Percentiles rank a stretch among this genome's conserved stretches.
Conservation (phyloP, 306 rosid genomes). For the Hylodesmum podocarpum region DNA sequence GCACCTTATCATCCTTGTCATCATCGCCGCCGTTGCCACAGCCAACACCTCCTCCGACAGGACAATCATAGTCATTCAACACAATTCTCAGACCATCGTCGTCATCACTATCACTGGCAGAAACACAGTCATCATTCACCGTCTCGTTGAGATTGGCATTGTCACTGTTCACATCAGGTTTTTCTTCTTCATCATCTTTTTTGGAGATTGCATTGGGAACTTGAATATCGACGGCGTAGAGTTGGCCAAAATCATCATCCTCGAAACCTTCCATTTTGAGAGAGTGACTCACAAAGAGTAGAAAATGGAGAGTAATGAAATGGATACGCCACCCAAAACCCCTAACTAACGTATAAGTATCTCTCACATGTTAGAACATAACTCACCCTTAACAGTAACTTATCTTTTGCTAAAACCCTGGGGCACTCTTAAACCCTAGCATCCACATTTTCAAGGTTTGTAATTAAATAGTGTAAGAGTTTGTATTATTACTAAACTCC, state of each 20-base stretch:
- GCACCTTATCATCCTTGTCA: constrained; percentile 29
- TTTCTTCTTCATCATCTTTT: neutral
- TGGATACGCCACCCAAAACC: neutral
- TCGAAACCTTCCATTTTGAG: constrained; percentile 36
- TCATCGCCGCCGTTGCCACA: neutral
- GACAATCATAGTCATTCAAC: constrained; percentile 55
- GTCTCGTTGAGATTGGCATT: neutral
- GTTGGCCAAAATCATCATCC: constrained; percentile 63
- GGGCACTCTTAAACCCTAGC: neutral
- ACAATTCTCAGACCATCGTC: constrained; percentile 58
- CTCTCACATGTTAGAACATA: neutral
- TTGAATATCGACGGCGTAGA: constrained; percentile 49
- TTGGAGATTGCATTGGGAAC: constrained; percentile 19
- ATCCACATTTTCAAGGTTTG: neutral
- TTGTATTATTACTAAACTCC: too few species aligned
- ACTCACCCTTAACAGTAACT: neutral
- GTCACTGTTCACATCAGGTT: neutral
- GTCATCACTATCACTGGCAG: constrained; percentile 50
- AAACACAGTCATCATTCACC: constrained; percentile 22
- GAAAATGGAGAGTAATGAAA: neutral
- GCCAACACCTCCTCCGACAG: constrained; percentile 3
- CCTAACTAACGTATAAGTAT: neutral
- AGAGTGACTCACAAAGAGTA: neutral
- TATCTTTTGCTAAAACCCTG: neutral
- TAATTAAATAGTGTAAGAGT: neutral